Percentiles rank a stretch among this genome's conserved stretches.
These are phyloP conservation scores for Casuarina cunninghamiana DNA, from an alignment of 306 rosid genomes.

Conservation along the genomic window DNA sequence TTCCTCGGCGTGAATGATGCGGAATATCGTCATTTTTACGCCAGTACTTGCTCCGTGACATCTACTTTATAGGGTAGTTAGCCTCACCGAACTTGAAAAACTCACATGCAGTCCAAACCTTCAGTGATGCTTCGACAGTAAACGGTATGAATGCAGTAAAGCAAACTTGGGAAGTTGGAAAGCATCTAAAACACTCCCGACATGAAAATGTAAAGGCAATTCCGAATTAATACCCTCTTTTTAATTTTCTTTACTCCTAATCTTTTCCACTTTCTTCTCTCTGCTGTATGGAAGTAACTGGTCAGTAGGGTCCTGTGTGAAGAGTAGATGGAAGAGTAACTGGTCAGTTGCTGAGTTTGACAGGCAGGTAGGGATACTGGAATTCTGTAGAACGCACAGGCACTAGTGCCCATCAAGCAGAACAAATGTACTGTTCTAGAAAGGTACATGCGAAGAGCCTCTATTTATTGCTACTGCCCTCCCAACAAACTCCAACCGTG, in stretches of 20 bases:
- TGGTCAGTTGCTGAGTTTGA: constrained; percentile 27
- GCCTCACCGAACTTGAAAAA: too few relatives aligned
- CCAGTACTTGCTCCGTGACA: too few relatives aligned
- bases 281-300: neutral
- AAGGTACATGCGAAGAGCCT: neutral
- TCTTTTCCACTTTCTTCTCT: neutral
- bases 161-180: too few relatives aligned
- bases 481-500: neutral
- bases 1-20: neutral
- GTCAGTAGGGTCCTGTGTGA: neutral
- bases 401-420: too few relatives aligned
- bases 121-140: too few relatives aligned
- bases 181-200: too few relatives aligned
- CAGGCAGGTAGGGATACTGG: constrained; percentile 22
- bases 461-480: neutral
- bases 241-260: neutral
- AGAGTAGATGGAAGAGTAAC: constrained; percentile 30
- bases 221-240: too few relatives aligned
- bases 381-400: neutral
- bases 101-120: too few relatives aligned
- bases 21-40: neutral
- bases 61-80: too few relatives aligned
- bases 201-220: too few relatives aligned
- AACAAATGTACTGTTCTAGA: neutral
- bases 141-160: neutral